Percentiles rank a stretch among this genome's conserved stretches.
Evolutionary conservation across 2,329 filamentous ascomycete species (phyloP).

Genomic region (Botrytis porri): DNA sequence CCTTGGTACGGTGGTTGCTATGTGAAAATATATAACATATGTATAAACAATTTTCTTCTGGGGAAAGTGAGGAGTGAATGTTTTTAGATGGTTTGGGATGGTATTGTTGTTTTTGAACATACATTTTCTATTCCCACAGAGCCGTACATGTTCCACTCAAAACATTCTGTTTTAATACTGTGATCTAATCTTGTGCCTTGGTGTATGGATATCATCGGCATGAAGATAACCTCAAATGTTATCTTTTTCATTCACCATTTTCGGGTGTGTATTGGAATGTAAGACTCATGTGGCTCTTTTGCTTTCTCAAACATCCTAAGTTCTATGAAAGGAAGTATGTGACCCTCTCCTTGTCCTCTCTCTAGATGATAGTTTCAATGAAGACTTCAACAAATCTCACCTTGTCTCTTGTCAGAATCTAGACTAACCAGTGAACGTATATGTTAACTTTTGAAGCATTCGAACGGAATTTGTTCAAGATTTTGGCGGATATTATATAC

Average conservation of each 20-base stretch:
- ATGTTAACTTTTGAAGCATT: not conserved
- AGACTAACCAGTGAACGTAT: no score
- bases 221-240: not conserved
- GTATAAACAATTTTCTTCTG: not conserved
- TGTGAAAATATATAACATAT: not conserved
- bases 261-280: no score
- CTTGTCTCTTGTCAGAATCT: not conserved
- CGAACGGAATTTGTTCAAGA: not conserved
- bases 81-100: not conserved
- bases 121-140: no score
- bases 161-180: not conserved
- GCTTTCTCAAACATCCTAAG: not conserved
- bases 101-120: no score
- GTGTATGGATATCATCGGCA: not conserved
- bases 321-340: not conserved
- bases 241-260: not conserved
- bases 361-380: no score
- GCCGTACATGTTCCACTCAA: no score
- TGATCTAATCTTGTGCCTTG: not conserved
- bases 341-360: not conserved
- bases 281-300: not conserved
- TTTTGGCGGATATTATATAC: no score
- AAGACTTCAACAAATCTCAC: not conserved
- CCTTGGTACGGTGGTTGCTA: not conserved
- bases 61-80: not conserved